Percentiles rank a stretch among this genome's conserved stretches.
Conservation (phyloP, 805 yeast genomes). For the Saccharomycopsis capsularis region DNA sequence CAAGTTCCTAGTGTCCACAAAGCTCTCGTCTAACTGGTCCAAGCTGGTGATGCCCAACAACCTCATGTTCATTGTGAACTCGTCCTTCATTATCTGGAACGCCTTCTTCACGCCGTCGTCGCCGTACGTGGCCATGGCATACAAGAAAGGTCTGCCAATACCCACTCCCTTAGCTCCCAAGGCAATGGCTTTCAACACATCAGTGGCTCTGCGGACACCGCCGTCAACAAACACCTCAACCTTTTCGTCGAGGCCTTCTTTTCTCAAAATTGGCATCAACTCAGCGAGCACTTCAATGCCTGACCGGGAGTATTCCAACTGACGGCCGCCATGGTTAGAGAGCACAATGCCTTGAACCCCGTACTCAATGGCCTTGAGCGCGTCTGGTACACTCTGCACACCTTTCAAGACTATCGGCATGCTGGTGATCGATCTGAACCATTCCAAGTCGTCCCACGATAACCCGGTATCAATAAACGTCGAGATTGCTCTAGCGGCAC, state of each 20-base stretch:
- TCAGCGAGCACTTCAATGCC: constrained; percentile 72
- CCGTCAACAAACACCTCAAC: constrained; percentile 61
- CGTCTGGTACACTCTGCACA: constrained; percentile 78
- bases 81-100: constrained; percentile 58
- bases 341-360: constrained; percentile 76
- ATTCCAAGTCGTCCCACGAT: constrained; percentile 57
- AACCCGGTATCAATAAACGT: constrained; percentile 71
- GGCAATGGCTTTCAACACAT: constrained; percentile 57
- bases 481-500: constrained; percentile 84
- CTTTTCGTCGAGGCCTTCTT: constrained; percentile 39
- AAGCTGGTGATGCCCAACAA: constrained; percentile 63
- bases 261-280: constrained; percentile 40
- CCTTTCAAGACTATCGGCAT: constrained; percentile 75
- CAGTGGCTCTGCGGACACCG: constrained; percentile 64
- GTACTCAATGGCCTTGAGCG: constrained; percentile 58
- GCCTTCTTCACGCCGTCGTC: constrained; percentile 57
- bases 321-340: constrained; percentile 89
- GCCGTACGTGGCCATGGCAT: constrained; percentile 58
- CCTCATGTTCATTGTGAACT: constrained; percentile 71
- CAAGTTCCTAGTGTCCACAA: constrained; percentile 50
- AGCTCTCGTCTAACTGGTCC: constrained; percentile 49
- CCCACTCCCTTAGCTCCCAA: constrained; percentile 70
- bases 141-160: constrained; percentile 58
- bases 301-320: constrained; percentile 75
- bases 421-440: constrained; percentile 48